Conservation (phyloP, 495 filamentous ascomycete genomes). For the Hyaloscypha bicolor region DNA sequence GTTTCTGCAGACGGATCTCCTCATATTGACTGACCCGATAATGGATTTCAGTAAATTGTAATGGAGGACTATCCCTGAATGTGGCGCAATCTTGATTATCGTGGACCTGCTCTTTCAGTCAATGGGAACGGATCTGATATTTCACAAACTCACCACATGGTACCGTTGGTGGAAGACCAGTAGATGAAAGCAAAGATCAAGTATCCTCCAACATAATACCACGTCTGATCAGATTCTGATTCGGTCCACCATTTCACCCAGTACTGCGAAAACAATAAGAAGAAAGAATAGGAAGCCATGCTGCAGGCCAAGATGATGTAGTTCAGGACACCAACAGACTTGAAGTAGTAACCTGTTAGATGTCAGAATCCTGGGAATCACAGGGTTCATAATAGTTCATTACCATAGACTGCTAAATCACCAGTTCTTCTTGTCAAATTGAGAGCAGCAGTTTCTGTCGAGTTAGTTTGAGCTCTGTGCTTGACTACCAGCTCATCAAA, state of each 20-base stretch:
- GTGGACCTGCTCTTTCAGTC: constrained; percentile 18
- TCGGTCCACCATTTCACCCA: constrained; percentile 43
- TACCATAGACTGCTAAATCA: constrained; percentile 56
- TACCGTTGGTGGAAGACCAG: constrained; percentile 30
- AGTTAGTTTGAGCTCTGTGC: not conserved
- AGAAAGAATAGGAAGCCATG: constrained; percentile 36
- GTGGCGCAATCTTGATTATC: constrained; percentile 28
- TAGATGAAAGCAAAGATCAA: constrained; percentile 47
- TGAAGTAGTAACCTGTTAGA: constrained; percentile 54
- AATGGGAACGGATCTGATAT: not conserved
- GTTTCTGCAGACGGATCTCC: not conserved
- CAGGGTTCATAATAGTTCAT: too few relatives aligned
- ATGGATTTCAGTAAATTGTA: constrained; percentile 23
- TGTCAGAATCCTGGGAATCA: not conserved
- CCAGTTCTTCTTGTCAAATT: constrained; percentile 44
- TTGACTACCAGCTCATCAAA: not conserved
- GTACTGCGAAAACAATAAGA: constrained; percentile 32
- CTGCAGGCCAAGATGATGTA: constrained; percentile 42
- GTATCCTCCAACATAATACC: constrained; percentile 29
- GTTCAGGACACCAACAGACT: constrained; percentile 51
- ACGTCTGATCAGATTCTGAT: constrained; percentile 23
- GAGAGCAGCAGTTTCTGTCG: not conserved
- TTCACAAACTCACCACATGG: constrained; percentile 28
- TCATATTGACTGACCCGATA: constrained; percentile 21
- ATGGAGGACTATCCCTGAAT: constrained; percentile 29